These are phyloP conservation scores for Trichosporon sp. DNA, from an alignment of 1,284 basidiomycete genomes.

Conservation along the genomic window DNA sequence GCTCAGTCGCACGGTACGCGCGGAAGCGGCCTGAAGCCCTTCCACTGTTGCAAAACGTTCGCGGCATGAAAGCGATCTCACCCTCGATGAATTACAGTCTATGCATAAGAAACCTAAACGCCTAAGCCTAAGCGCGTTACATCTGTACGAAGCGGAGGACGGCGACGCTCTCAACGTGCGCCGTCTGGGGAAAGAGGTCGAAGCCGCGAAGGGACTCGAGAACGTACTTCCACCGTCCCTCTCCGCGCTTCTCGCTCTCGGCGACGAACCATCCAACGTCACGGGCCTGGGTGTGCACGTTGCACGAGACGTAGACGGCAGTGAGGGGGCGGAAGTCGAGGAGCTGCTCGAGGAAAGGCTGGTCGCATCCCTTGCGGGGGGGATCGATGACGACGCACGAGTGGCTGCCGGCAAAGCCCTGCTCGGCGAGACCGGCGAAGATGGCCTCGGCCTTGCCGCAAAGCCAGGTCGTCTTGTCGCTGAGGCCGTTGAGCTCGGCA, in stretches of 20 bases:
- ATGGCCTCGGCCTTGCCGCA: constrained; percentile 63
- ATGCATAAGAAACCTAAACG: neutral
- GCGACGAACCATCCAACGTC: constrained; percentile 34
- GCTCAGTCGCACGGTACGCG: no score
- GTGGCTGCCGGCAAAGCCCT: constrained; percentile 48
- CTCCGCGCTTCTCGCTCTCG: constrained; percentile 33
- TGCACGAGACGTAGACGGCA: constrained; percentile 91
- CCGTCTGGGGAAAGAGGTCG: constrained; percentile 78
- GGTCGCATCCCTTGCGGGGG: constrained; percentile 87
- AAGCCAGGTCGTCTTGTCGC: constrained; percentile 58
- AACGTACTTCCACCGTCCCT: constrained; percentile 51
- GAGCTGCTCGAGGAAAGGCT: constrained; percentile 76
- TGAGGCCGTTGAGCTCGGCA: constrained; percentile 69
- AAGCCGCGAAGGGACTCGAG: constrained; percentile 81
- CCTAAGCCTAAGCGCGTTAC: neutral
- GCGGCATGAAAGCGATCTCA: no score
- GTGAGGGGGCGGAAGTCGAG: constrained; percentile 69
- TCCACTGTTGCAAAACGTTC: no score
- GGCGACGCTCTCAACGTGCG: constrained; percentile 61
- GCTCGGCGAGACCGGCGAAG: constrained; percentile 54
- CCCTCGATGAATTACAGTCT: neutral
- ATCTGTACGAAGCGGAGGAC: constrained; percentile 61
- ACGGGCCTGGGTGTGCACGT: constrained; percentile 64
- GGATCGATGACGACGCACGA: constrained; percentile 61
- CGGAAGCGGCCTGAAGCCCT: no score